Evolutionary conservation across 257 asterid species (phyloP).

Genomic region (Dorcoceras hygrometricum): DNA sequence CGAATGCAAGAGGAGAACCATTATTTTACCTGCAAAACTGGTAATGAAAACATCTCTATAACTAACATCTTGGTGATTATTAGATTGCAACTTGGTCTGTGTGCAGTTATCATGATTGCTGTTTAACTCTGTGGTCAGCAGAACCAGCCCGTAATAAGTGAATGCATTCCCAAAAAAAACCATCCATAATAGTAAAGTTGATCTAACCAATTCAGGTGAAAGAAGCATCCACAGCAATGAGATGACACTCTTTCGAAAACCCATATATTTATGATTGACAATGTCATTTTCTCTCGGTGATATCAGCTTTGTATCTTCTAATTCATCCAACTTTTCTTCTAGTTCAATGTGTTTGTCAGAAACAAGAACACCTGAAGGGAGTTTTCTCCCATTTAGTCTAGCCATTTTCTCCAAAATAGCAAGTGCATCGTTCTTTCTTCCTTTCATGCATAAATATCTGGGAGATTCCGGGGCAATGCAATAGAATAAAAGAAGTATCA

Average conservation of each 20-base stretch:
- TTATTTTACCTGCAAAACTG: slow-evolving; percentile 64
- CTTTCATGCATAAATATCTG: slow-evolving; percentile 50
- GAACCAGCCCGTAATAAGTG: slow-evolving; percentile 71
- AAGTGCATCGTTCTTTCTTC: slow-evolving; percentile 44
- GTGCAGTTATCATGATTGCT: slow-evolving; percentile 40
- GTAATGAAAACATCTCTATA: slow-evolving; percentile 62
- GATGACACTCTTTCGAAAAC: slow-evolving; percentile 28
- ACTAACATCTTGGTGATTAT: slow-evolving; percentile 37
- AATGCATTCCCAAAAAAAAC: slow-evolving; percentile 70
- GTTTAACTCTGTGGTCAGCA: slow-evolving; percentile 76
- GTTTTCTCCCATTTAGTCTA: slow-evolving; percentile 42
- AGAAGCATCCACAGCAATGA: slow-evolving; percentile 51
- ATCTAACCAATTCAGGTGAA: slow-evolving; percentile 59
- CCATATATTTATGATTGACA: slow-evolving; percentile 23
- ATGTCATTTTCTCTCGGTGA: slow-evolving; percentile 31
- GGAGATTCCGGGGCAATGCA: slow-evolving; percentile 53
- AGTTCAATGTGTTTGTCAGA: slow-evolving; percentile 43
- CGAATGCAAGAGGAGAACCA: slow-evolving; percentile 4
- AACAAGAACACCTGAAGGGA: slow-evolving; percentile 56
- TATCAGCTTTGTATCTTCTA: slow-evolving; percentile 48
- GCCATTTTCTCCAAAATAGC: slow-evolving; percentile 47
- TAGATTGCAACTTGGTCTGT: slow-evolving; percentile 27
- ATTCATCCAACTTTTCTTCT: slow-evolving; percentile 29
- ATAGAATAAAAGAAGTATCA: slow-evolving; percentile 49
- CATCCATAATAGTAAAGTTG: slow-evolving; percentile 68